Evolutionary conservation across 73 alveolate species (phyloP).

Genomic region (Tetrahymena thermophila): DNA sequence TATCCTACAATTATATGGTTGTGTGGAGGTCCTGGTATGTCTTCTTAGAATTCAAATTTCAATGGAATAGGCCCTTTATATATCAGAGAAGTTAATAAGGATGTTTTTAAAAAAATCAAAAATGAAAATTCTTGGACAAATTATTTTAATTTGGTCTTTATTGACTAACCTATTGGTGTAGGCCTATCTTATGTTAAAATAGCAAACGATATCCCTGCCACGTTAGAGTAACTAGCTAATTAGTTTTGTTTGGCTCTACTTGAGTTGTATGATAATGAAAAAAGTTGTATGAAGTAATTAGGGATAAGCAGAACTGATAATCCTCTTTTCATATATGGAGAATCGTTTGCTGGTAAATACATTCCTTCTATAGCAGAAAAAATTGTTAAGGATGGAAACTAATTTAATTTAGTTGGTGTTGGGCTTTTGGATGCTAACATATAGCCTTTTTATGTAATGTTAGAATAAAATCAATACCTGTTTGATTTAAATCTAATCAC

Average conservation of each 20-base stretch:
- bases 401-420: constrained; percentile 2
- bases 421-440: constrained; percentile 23
- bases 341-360: constrained; percentile 93
- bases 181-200: constrained; percentile 8
- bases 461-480: neutral
- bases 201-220: neutral
- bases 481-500: neutral
- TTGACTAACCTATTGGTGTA: constrained; percentile 31
- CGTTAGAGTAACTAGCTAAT: neutral
- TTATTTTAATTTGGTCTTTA: constrained; percentile 5
- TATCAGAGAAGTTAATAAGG: neutral
- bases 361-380: constrained; percentile 76
- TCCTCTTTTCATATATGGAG: constrained; percentile 52
- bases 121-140: constrained; percentile 15
- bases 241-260: constrained; percentile 6
- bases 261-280: neutral
- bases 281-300: neutral
- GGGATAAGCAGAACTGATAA: neutral
- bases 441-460: constrained; percentile 9
- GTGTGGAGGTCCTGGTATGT: constrained; percentile 20
- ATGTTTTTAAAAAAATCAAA: neutral
- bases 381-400: constrained; percentile 9
- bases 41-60: constrained; percentile 37
- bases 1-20: constrained; percentile 25
- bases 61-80: constrained; percentile 21